Conservation (phyloP, 192 early-diverging fungal species). For the Dissophora globulifera region DNA sequence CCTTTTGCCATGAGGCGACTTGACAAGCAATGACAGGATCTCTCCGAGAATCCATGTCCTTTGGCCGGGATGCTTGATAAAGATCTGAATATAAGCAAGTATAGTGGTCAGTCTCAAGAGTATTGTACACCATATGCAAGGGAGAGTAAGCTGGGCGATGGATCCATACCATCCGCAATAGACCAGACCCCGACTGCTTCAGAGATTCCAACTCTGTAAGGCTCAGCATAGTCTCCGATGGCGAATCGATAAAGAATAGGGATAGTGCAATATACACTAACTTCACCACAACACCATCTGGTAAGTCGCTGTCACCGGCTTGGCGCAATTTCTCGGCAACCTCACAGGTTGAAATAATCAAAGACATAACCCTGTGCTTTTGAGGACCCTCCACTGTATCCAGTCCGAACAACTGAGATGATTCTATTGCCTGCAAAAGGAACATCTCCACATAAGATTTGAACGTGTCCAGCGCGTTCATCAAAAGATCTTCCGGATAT, state of each 20-base stretch:
- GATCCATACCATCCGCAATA: conserved; percentile 41
- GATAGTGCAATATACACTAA: conserved; percentile 58
- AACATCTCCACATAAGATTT: conserved; percentile 29
- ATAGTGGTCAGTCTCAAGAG: too few relatives aligned
- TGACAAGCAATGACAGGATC: conserved; percentile 78
- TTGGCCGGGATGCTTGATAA: conserved; percentile 69
- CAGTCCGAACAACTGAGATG: conserved; percentile 24
- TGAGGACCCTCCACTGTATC: neutral
- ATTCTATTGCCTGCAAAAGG: conserved; percentile 26
- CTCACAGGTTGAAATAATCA: conserved; percentile 21
- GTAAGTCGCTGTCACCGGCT: conserved; percentile 33
- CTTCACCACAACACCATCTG: conserved; percentile 60
- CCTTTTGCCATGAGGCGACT: conserved; percentile 69
- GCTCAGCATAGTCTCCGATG: conserved; percentile 19
- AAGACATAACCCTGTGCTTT: conserved; percentile 6
- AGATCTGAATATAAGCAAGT: too few relatives aligned
- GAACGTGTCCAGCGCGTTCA: conserved; percentile 16
- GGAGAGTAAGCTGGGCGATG: too few relatives aligned
- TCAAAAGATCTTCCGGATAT: conserved; percentile 36
- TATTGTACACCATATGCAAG: too few relatives aligned
- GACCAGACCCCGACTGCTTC: conserved; percentile 43
- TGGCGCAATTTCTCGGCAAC: conserved; percentile 8
- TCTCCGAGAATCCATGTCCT: conserved; percentile 89
- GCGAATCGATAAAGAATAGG: conserved; percentile 62
- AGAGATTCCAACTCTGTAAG: conserved; percentile 35